Base-by-base conservation (phyloP, 179 eudicot genomes). In the Heliamphora pulchella region DNA sequence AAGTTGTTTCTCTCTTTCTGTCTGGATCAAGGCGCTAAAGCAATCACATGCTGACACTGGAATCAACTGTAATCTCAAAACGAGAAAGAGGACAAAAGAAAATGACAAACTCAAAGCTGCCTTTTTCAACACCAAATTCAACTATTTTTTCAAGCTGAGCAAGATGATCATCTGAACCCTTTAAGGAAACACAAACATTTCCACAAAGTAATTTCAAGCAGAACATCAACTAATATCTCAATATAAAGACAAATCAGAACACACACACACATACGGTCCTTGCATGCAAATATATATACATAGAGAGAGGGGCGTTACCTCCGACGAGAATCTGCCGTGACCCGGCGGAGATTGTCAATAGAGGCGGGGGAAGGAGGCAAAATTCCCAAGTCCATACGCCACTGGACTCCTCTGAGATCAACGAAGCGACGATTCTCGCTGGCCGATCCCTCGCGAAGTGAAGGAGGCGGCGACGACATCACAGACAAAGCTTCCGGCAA, bases 361-460 rank as follows among this genome's bases (percentile, higher is more conserved):
- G 91, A 78, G 48, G 88, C 71, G 20, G 81, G 55, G 39, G 88
- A 84, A 83, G 89, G 85, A 1, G 97, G 97, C 83, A 93, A 90
- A 88, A 91, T 90, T 71, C 95, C 97, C 80, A 95, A 92, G 87
- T 89, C 89, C 11, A 93, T 86, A 71, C 98, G 98, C 98, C 97
- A 95, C 67, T 83, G 86, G 46, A 95, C 95, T 58, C 97, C 90
- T 82, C 98, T 91, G 20, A 95, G 91, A 81, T 87, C 87, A 8
- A 82, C 57, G 41, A 89, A 90, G 47, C 91, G 89, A 59, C 85
- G 76, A 22, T 72, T 65, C 2, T 3, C 79, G 22, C 20, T n/a
- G 79, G 8, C 5, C 50, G 74, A 75, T 54, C 22, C 62, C 31
- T 14, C 73, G 0, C 54, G 55, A 14, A 50, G 9, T 64, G 15